Base-by-base conservation (phyloP, 257 asterid species). In the Lycium ferocissimum region DNA sequence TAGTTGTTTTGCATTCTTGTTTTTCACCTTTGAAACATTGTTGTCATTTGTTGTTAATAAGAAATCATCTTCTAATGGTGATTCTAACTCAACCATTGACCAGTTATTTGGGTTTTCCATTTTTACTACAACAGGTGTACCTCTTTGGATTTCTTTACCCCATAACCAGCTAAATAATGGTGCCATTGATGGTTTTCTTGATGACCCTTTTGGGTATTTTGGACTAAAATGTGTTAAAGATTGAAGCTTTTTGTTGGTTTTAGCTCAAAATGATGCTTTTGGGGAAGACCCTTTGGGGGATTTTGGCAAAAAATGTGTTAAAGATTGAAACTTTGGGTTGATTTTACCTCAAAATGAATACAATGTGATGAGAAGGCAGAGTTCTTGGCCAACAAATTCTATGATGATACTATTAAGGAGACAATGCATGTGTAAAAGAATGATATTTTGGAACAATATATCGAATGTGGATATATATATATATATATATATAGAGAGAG, bases 81-180 rank as follows among this genome's bases (percentile, higher is more conserved):
- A 88, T 88, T 94, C 94, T 0, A 96, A 90, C 90, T 96, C 99
- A 86, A 92, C 97, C 97, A 96, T 96, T 2, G 99, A 93, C 99
- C 99, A 96, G 89, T 95, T 94, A 87, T 92, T 95, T 1, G 98
- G 98, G 87, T 91, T 94, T 90, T 94, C 99, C 98, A 94, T 94
- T 79, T 94, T 96, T 75, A 96, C 99, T 11, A 96, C 96, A 22
- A 96, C 98, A 2, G 98, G 98, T 3, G 97, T 94, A 3, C 97
- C 97, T 63, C 94, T 90, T 85, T 91, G 98, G 10, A 87, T 83
- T 35, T 96, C 97, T 79, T 89, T 93, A 13, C 89, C 91, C 98
- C 99, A 93, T 98, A 98, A 94, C 99, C 98, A 96, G 89, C 80
- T 90, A 71, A 91, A 85, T 2, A 91, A 90, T 20, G 94, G 97